Base-by-base conservation (phyloP, 345 rosid species). In the Acer yangbiense region DNA sequence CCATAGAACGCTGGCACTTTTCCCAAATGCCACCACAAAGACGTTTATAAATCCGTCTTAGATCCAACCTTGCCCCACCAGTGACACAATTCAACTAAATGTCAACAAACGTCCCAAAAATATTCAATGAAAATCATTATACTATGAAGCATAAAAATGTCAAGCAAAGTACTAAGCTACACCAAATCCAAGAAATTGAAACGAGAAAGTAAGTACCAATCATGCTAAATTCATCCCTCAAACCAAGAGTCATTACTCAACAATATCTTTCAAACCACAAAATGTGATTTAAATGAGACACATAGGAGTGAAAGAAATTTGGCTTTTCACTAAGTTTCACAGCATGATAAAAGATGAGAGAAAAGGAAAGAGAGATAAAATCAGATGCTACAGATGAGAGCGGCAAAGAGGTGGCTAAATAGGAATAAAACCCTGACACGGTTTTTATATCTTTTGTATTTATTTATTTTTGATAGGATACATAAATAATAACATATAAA, bases 311-410 rank as follows among this genome's bases (percentile, higher is more conserved):
- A 68, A 27, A 14, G 39, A 68, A 39, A 44, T 44, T 21, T 68
- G n/a, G 35, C 17, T 68, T 27, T 23, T 46, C 32, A 23, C 57
- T 44, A 9, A 27, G 35, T 13, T 29, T 20, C 23, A 68, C 18
- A 46, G 57, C 16, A 52, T 54, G 7, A 50, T 35, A 35, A 35
- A 27, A 48, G 52, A 67, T 13, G 27, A 39, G 2, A 13, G 27
- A 69, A 50, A 48, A 9, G 14, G 73, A 69, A 12, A 69, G 41
- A 69, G 41, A 50, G 29, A 20, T n/a, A 16, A 68, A 52, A 68
- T 68, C 50, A 43, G 4, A 25, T 20, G 32, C 71, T 43, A 68
- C 17, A 11, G 54, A 68, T 1, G 29, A 4, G 1, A 23, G 71
- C 52, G 1, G 17, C 71, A 68, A 27, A 68, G 71, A 43, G 54